Percentiles rank a stretch among this genome's conserved stretches.
Conservation (phyloP, 2,329 filamentous ascomycete genomes). For the Beauveria rudraprayagi region DNA sequence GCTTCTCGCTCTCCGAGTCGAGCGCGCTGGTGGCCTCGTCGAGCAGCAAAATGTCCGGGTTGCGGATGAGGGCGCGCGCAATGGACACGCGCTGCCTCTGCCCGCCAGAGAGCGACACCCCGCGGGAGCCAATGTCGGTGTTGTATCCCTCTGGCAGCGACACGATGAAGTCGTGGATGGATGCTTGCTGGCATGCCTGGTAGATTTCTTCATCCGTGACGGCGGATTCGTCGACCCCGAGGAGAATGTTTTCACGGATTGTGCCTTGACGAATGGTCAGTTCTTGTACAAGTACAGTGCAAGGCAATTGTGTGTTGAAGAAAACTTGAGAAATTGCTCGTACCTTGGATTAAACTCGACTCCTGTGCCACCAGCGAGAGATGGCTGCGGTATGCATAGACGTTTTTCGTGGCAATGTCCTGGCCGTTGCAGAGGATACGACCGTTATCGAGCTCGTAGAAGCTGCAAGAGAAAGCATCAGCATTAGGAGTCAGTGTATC, state of each 20-base stretch:
- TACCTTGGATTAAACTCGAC: slow-evolving; percentile 60
- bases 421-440: slow-evolving; percentile 55
- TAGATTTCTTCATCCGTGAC: slow-evolving; percentile 45
- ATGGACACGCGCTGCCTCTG: slow-evolving; percentile 65
- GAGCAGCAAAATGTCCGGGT: slow-evolving; percentile 57
- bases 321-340: neutral
- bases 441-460: slow-evolving; percentile 61
- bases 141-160: slow-evolving; percentile 60
- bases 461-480: slow-evolving; percentile 29
- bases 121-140: slow-evolving; percentile 59
- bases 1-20: slow-evolving; percentile 53
- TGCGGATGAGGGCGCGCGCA: slow-evolving; percentile 57
- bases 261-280: slow-evolving; percentile 30
- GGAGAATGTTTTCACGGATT: slow-evolving; percentile 60
- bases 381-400: slow-evolving; percentile 53
- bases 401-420: slow-evolving; percentile 50
- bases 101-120: slow-evolving; percentile 58
- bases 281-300: neutral
- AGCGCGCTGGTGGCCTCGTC: slow-evolving; percentile 67
- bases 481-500: neutral
- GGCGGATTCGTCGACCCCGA: slow-evolving; percentile 50
- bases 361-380: slow-evolving; percentile 70
- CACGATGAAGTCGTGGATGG: slow-evolving; percentile 62
- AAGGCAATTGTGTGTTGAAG: neutral
- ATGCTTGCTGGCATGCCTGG: slow-evolving; percentile 52